A percentile compares a stretch with the other conserved stretches of the same genome.
Conservation (phyloP, 2,329 filamentous ascomycete genomes). For the Didymella keratinophila region DNA sequence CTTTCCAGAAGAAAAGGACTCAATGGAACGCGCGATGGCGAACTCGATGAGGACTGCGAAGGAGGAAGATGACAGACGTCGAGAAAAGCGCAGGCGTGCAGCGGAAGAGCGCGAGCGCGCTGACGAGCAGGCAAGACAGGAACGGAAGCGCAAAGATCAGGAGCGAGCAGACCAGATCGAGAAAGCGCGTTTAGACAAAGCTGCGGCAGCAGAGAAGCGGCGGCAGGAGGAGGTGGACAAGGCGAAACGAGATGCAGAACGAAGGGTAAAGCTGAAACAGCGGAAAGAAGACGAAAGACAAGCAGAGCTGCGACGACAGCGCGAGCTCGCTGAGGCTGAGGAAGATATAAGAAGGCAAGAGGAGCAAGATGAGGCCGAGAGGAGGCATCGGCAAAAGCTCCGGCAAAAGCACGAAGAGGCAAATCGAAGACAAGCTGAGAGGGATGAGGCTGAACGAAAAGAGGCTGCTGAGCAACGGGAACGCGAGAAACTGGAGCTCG, state of each 20-base stretch:
- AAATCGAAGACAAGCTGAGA: neutral
- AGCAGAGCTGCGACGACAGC: neutral
- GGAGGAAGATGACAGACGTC: slow-evolving; percentile 1
- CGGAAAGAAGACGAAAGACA: neutral
- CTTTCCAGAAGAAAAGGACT: neutral
- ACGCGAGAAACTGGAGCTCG: neutral
- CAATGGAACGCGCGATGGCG: neutral
- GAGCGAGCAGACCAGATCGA: slow-evolving; percentile 3
- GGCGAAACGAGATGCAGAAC: neutral
- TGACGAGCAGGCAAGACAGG: neutral
- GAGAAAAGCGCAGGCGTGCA: neutral
- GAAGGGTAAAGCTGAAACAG: neutral
- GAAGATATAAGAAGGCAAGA: neutral
- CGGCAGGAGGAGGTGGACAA: neutral
- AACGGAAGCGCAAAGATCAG: slow-evolving; percentile 1
- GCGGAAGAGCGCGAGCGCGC: neutral
- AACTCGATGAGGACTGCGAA: slow-evolving; percentile 1
- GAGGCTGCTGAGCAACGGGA: neutral
- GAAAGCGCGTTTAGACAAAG: slow-evolving; percentile 4
- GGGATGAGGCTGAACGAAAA: neutral
- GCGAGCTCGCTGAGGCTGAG: neutral
- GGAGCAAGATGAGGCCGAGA: neutral
- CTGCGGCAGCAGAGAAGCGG: slow-evolving; percentile 1
- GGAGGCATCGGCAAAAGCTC: neutral
- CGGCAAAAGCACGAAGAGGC: neutral